Conservation (phyloP, 768 basidiomycete genomes). For the Phylloporus arenicola region DNA sequence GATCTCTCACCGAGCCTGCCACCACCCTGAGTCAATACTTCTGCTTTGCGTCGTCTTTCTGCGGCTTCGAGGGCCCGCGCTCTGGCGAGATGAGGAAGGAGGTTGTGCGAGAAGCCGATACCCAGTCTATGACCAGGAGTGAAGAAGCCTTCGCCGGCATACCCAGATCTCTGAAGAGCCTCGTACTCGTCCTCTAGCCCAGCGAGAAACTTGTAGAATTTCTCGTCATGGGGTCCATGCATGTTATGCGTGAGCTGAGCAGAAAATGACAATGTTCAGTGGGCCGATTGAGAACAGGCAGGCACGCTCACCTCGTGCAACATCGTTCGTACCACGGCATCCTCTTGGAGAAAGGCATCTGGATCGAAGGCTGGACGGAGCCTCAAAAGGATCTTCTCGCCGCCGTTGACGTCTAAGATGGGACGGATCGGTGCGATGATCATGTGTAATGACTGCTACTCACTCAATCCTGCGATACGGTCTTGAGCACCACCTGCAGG, state of each 20-base stretch:
- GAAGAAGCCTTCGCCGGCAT: conserved; percentile 89
- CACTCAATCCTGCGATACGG: conserved; percentile 33
- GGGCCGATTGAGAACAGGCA: not conserved
- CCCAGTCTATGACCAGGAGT: conserved; percentile 69
- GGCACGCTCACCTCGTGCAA: conserved; percentile 75
- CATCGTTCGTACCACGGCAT: conserved; percentile 78
- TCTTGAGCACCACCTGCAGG: conserved; percentile 6
- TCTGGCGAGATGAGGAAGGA: conserved; percentile 61
- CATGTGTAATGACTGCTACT: conserved; percentile 10
- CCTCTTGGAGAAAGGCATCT: conserved; percentile 69
- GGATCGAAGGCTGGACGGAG: conserved; percentile 66
- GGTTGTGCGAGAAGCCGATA: conserved; percentile 57
- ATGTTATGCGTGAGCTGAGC: conserved; percentile 80
- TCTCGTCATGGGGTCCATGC: conserved; percentile 85
- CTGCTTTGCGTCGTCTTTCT: conserved; percentile 56
- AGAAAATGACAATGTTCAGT: not conserved
- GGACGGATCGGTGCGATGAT: not conserved
- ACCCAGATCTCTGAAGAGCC: conserved; percentile 70
- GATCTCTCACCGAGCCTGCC: conserved; percentile 59
- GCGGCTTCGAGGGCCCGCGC: conserved; percentile 73
- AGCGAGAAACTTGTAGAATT: conserved; percentile 68
- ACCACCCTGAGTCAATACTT: conserved; percentile 43
- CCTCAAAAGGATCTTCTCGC: conserved; percentile 78
- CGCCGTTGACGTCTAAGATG: conserved; percentile 63
- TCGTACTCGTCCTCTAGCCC: conserved; percentile 83